Evolutionary conservation across 2,329 filamentous ascomycete genomes (phyloP), one percentile per base, ranked within the genome.

Genomic region (Boeremia lycopersici): DNA sequence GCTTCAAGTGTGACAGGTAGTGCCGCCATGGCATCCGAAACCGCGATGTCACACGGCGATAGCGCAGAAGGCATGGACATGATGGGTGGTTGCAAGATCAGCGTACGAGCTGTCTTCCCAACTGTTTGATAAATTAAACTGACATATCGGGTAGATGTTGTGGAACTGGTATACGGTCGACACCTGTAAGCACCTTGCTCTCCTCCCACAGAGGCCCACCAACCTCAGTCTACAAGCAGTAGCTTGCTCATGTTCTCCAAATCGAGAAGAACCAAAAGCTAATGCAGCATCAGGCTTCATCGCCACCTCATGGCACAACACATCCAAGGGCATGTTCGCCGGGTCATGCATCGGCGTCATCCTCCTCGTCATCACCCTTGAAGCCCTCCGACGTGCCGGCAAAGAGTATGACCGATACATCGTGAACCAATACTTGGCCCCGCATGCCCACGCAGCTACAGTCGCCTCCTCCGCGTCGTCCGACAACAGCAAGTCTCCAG

Each of bases 321-420:
- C 78, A 12, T 87, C 86, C 10, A 77, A 74, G 26, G 86, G 83
- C 70, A 88, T 88, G 82, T 95, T 96, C 69, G 90, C 88, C 44
- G 90, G 88, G 29, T 90, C 87, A 48, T 95, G 90, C 77, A 89
- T 96, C 69, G 90, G 89, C 51, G 87, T 92, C 30, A 79, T 93
- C 60, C 77, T 88, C 11, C 86, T 96, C 53, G 88, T 89, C 60
- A 81, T 93, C 53, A 64, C 77, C 3, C 86, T 95, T 62, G 90
- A 96, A 69, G 77, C 86, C 54, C 82, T 95, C 19, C 88, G 91
- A 45, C 88, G 90, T 41, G 68, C 83, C 15, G 82, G 84, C 61
- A 88, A 89, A 67, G 89, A 92, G 72, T 95, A 89, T 74, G 90
- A 96, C 74, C 80, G 83, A 44, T 85, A 83, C 67, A 81, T 91